Evolutionary conservation across 2,329 filamentous ascomycete species (phyloP).

Genomic region (Sclerotinia sclerotiorum): DNA sequence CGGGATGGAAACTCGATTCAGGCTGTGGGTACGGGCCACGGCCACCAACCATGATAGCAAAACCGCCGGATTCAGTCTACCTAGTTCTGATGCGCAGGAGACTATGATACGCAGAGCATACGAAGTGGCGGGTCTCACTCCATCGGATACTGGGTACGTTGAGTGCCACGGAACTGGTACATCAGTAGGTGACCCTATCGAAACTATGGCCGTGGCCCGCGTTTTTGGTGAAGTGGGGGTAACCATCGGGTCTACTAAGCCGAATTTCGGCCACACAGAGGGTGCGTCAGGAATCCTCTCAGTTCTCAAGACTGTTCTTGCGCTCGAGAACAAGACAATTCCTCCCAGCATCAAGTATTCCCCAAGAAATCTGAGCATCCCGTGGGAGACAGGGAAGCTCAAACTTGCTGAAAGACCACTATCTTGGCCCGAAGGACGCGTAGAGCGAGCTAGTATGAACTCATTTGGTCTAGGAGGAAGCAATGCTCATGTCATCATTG

Average conservation of each 20-base stretch:
- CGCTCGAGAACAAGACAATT: conserved; percentile 44
- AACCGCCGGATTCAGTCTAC: neutral
- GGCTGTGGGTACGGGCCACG: conserved; percentile 54
- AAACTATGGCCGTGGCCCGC: conserved; percentile 17
- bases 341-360: conserved; percentile 43
- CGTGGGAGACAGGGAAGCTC: neutral
- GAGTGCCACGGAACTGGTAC: conserved; percentile 25
- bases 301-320: conserved; percentile 44
- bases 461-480: conserved; percentile 35
- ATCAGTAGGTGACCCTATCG: conserved; percentile 27
- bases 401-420: conserved; percentile 35
- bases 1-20: conserved; percentile 57
- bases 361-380: conserved; percentile 40
- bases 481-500: conserved; percentile 40
- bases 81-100: neutral
- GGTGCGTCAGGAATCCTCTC: conserved; percentile 32
- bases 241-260: conserved; percentile 26
- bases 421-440: conserved; percentile 13
- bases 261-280: conserved; percentile 38
- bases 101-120: neutral
- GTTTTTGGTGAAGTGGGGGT: neutral
- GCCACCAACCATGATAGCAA: conserved; percentile 44
- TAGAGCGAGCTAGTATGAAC: conserved; percentile 46
- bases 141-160: neutral
- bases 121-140: neutral